phyloP scores from a whole-genome alignment of 192 early-diverging fungal genomes.

The Backusella tuberculispora region DNA sequence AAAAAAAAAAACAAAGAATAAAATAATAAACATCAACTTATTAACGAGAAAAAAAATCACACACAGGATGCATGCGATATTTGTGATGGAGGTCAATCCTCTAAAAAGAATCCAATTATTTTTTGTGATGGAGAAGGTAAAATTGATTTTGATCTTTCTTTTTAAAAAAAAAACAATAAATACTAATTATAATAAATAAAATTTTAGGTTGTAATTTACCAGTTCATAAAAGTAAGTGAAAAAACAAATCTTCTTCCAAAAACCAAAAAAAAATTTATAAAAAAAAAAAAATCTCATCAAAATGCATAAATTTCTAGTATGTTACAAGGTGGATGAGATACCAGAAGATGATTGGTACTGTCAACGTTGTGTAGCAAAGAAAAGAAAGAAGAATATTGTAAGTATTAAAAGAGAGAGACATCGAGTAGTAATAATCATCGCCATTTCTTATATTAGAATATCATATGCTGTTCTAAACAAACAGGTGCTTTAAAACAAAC shows the following conservation, averaged over 20 bases:
- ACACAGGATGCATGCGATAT: constrained; percentile 43
- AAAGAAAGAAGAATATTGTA: constrained; percentile 46
- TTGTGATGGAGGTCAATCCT: constrained; percentile 49
- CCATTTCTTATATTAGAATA: constrained; percentile 30
- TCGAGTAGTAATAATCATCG: background rate
- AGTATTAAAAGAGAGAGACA: background rate
- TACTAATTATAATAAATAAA: constrained; percentile 26
- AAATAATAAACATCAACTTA: background rate
- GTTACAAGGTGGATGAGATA: constrained; percentile 48
- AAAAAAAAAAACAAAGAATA: background rate
- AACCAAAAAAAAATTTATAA: no score
- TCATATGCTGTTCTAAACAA: constrained; percentile 46
- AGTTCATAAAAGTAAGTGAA: constrained; percentile 39
- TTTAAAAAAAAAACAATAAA: no score
- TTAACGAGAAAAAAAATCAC: background rate
- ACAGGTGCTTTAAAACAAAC: constrained; percentile 51
- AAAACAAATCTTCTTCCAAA: no score
- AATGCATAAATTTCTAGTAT: constrained; percentile 32
- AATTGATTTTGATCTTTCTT: background rate
- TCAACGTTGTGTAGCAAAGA: constrained; percentile 49
- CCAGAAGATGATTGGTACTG: constrained; percentile 57
- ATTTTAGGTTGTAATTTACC: constrained; percentile 38
- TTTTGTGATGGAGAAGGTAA: constrained; percentile 57
- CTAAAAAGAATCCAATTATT: constrained; percentile 49
- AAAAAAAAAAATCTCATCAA: background rate